These are phyloP conservation scores for Remersonia thermophila DNA, from an alignment of 2,329 filamentous ascomycete genomes.

Conservation along the genomic window DNA sequence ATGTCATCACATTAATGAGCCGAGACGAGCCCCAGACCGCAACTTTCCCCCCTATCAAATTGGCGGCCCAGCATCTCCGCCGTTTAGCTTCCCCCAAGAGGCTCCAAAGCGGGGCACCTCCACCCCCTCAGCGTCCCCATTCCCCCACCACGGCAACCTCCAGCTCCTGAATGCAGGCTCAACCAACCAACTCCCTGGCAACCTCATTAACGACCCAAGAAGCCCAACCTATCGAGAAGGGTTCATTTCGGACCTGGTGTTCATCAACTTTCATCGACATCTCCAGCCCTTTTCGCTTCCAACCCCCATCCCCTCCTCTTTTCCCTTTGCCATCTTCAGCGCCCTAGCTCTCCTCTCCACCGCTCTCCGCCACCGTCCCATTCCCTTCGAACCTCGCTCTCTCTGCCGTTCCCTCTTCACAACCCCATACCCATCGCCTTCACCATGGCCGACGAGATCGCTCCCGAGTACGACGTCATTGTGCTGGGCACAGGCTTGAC, in stretches of 20 bases:
- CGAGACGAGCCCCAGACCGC: constrained; percentile 17
- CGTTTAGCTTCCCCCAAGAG: constrained; percentile 4
- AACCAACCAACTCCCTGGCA: constrained; percentile 6
- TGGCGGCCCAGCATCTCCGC: constrained; percentile 9
- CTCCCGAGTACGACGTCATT: constrained; percentile 95
- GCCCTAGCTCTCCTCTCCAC: neutral
- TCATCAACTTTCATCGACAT: constrained; percentile 3
- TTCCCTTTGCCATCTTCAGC: neutral
- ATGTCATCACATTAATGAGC: constrained; percentile 10
- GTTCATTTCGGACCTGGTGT: too few species aligned
- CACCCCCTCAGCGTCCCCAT: constrained; percentile 11
- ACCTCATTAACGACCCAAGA: constrained; percentile 6
- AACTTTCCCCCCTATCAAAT: constrained; percentile 11
- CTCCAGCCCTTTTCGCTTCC: neutral
- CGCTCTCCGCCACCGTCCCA: neutral
- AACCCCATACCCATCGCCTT: constrained; percentile 18
- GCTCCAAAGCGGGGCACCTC: constrained; percentile 15
- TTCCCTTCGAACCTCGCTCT: constrained; percentile 1
- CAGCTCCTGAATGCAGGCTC: too few species aligned
- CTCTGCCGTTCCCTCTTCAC: constrained; percentile 4
- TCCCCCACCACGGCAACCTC: constrained; percentile 13
- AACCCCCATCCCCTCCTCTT: neutral
- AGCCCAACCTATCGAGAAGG: constrained; percentile 9
- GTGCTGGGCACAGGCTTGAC: constrained; percentile 97
- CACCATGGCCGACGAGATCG: constrained; percentile 84